A percentile compares a stretch with the other conserved stretches of the same genome.
Conservation (phyloP, 768 basidiomycete genomes). For the Mrakia hoshinonis region DNA sequence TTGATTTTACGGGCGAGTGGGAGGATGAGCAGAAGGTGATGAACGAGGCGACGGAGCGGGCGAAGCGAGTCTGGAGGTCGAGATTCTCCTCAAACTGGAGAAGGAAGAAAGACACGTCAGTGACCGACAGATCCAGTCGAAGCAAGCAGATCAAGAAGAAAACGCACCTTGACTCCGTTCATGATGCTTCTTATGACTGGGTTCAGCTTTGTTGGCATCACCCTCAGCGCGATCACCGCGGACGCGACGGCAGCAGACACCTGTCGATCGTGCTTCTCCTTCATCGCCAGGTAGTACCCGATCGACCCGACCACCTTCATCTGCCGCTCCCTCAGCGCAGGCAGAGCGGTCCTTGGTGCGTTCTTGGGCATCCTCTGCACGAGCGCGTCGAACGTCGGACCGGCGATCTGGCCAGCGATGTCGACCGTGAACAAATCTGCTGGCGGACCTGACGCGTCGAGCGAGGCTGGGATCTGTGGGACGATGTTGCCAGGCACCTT, state of each 20-base stretch:
- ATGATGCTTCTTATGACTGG: conserved; percentile 94
- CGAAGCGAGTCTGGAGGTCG: conserved; percentile 80
- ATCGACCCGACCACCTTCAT: conserved; percentile 59
- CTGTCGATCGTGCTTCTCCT: conserved; percentile 74
- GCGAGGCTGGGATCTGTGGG: conserved; percentile 54
- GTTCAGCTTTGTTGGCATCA: conserved; percentile 84
- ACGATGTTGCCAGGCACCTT: conserved; percentile 70
- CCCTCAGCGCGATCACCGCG: conserved; percentile 76
- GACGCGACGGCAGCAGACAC: conserved; percentile 81
- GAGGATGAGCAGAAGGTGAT: conserved; percentile 65
- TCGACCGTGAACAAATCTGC: conserved; percentile 67
- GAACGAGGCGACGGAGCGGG: conserved; percentile 74
- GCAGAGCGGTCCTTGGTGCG: conserved; percentile 68
- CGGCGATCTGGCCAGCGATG: conserved; percentile 63
- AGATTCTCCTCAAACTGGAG: conserved; percentile 73
- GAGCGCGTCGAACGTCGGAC: conserved; percentile 61
- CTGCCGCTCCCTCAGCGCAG: conserved; percentile 66
- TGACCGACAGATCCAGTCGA: too few relatives aligned
- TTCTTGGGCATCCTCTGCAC: conserved; percentile 59
- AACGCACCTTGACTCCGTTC: conserved; percentile 82
- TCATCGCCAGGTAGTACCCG: conserved; percentile 69
- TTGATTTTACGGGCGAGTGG: conserved; percentile 54
- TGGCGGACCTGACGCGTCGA: conserved; percentile 46
- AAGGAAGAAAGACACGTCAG: not conserved
- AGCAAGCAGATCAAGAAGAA: not conserved